Evolutionary conservation across 2,329 filamentous ascomycete species (phyloP).

Genomic region (Fusarium bactridioides): DNA sequence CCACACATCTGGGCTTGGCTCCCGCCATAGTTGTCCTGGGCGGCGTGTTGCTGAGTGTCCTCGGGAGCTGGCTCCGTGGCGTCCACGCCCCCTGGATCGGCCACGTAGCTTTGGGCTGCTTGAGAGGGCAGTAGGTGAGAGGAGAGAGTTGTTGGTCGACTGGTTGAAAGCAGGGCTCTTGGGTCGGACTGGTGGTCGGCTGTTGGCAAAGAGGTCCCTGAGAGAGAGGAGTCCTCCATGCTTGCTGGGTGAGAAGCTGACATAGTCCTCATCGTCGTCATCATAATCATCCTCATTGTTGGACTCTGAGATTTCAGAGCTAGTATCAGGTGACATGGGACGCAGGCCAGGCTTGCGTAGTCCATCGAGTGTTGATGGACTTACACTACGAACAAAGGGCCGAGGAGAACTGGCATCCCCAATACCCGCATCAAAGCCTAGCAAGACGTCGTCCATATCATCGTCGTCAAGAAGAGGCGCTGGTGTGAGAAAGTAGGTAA

Average conservation of each 20-base stretch:
- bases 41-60: constrained; percentile 46
- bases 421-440: constrained; percentile 66
- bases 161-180: constrained; percentile 46
- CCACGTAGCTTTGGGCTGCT: constrained; percentile 43
- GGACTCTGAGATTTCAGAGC: constrained; percentile 52
- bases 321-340: constrained; percentile 38
- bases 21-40: constrained; percentile 59
- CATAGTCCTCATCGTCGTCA: constrained; percentile 59
- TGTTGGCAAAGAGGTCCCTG: constrained; percentile 53
- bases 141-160: constrained; percentile 41
- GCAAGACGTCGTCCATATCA: constrained; percentile 53
- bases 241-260: constrained; percentile 55
- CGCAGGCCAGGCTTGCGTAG: constrained; percentile 52
- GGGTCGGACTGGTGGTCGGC: constrained; percentile 43
- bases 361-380: constrained; percentile 63
- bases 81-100: constrained; percentile 42
- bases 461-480: constrained; percentile 53
- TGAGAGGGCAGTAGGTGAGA: constrained; percentile 38
- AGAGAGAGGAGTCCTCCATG: constrained; percentile 52
- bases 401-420: constrained; percentile 57
- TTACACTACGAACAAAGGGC: constrained; percentile 61
- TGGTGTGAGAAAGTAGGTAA: constrained; percentile 65
- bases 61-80: constrained; percentile 38
- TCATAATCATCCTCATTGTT: constrained; percentile 58
- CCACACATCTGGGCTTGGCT: constrained; percentile 68